These are phyloP conservation scores for Cytospora piceicola DNA, from an alignment of 2,329 filamentous ascomycete species.

Conservation along the genomic window DNA sequence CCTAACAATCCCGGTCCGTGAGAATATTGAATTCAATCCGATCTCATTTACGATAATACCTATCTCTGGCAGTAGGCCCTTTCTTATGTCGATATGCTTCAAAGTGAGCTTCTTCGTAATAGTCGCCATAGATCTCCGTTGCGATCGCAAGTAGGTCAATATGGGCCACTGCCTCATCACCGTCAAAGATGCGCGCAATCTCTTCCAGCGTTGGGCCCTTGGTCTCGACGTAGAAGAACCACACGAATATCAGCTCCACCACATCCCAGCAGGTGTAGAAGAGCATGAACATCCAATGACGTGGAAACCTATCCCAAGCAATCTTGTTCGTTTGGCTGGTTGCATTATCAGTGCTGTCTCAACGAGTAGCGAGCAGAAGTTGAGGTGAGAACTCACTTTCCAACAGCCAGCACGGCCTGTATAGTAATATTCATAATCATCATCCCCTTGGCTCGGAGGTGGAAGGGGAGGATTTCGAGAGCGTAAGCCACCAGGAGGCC, in stretches of 20 bases:
- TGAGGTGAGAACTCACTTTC: slow-evolving; percentile 54
- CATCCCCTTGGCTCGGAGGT: slow-evolving; percentile 61
- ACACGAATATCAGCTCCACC: slow-evolving; percentile 64
- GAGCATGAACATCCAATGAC: slow-evolving; percentile 68
- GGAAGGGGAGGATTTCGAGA: slow-evolving; percentile 62
- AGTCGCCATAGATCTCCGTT: slow-evolving; percentile 53
- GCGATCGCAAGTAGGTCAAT: slow-evolving; percentile 60
- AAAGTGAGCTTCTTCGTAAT: slow-evolving; percentile 38
- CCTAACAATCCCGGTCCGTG: neutral
- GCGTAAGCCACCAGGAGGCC: slow-evolving; percentile 62
- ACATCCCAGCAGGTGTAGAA: slow-evolving; percentile 69
- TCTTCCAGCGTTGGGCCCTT: slow-evolving; percentile 73
- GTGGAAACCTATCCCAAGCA: slow-evolving; percentile 62
- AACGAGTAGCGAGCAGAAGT: slow-evolving; percentile 37
- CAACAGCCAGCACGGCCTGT: slow-evolving; percentile 63
- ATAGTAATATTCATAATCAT: slow-evolving; percentile 69
- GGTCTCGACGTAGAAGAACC: slow-evolving; percentile 71
- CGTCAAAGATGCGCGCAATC: slow-evolving; percentile 72
- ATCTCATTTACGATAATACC: slow-evolving; percentile 27
- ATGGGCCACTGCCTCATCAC: slow-evolving; percentile 59
- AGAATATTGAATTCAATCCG: neutral
- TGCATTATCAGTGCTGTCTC: neutral
- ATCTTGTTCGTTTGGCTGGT: slow-evolving; percentile 62
- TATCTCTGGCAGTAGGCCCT: slow-evolving; percentile 24
- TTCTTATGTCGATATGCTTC: slow-evolving; percentile 22